phyloP scores from a whole-genome alignment of 2,329 filamentous ascomycete genomes.

The Trichoderma sp. region DNA sequence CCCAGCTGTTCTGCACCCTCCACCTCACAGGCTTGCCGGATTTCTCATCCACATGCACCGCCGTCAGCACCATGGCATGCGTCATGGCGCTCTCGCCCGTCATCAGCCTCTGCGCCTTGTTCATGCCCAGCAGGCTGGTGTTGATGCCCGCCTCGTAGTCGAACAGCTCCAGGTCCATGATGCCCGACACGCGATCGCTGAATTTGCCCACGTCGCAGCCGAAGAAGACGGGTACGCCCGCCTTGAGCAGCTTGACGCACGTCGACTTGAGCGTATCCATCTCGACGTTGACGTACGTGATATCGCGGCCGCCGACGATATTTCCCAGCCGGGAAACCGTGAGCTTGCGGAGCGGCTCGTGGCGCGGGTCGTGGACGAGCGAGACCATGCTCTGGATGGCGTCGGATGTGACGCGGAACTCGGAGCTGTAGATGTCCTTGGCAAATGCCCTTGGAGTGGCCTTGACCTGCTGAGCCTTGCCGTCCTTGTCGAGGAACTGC shows the following conservation, averaged over 20 bases:
- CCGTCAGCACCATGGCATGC: slow-evolving; percentile 90
- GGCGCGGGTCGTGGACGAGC: slow-evolving; percentile 83
- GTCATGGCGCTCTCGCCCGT: slow-evolving; percentile 84
- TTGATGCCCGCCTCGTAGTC: slow-evolving; percentile 88
- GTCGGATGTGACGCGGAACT: slow-evolving; percentile 61
- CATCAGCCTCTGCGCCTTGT: slow-evolving; percentile 73
- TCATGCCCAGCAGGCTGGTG: slow-evolving; percentile 71
- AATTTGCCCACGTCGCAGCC: slow-evolving; percentile 87
- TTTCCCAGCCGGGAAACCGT: slow-evolving; percentile 82
- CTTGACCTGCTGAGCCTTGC: slow-evolving; percentile 64
- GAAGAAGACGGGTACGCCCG: slow-evolving; percentile 83
- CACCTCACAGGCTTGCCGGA: slow-evolving; percentile 70
- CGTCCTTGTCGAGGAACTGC: slow-evolving; percentile 74
- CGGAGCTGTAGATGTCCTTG: slow-evolving; percentile 64
- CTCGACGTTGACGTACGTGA: slow-evolving; percentile 83
- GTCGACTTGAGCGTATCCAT: slow-evolving; percentile 73
- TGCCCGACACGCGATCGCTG: slow-evolving; percentile 66
- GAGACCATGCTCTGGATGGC: slow-evolving; percentile 74
- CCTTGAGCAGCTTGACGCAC: slow-evolving; percentile 76
- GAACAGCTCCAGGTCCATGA: slow-evolving; percentile 79
- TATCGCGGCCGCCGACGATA: slow-evolving; percentile 72
- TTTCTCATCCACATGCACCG: slow-evolving; percentile 73
- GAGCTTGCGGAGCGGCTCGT: slow-evolving; percentile 71
- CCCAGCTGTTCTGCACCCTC: slow-evolving; percentile 90
- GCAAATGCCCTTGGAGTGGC: slow-evolving; percentile 74